These are phyloP conservation scores for Septoria petroselini DNA, from an alignment of 2,329 filamentous ascomycete genomes.

Conservation along the genomic window DNA sequence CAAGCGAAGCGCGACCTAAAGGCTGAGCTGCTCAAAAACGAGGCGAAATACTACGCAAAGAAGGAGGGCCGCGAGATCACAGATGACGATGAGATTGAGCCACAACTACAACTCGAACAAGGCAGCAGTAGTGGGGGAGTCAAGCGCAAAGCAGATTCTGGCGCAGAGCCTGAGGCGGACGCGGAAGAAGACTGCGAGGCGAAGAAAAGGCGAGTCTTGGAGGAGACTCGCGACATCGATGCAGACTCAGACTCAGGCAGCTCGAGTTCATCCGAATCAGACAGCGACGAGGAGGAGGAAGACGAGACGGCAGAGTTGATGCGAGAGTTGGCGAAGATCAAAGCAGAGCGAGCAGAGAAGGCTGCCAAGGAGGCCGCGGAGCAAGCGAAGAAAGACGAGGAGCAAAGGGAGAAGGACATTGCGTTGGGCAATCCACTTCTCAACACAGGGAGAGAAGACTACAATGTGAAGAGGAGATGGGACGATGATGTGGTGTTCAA, in stretches of 20 bases:
- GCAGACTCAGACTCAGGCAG: conserved; percentile 55
- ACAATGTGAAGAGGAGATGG: conserved; percentile 88
- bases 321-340: conserved; percentile 91
- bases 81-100: conserved; percentile 36
- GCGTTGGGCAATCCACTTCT: conserved; percentile 88
- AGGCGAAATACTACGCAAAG: conserved; percentile 84
- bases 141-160: conserved; percentile 61
- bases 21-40: conserved; percentile 83
- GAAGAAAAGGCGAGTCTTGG: conserved; percentile 81
- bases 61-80: conserved; percentile 60
- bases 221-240: conserved; percentile 84
- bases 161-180: conserved; percentile 37
- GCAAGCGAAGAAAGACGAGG: conserved; percentile 74
- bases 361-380: conserved; percentile 80
- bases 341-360: conserved; percentile 77
- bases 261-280: conserved; percentile 24
- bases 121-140: conserved; percentile 39
- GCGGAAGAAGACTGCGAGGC: conserved; percentile 67
- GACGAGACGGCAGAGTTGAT: conserved; percentile 84
- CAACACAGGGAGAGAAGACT: conserved; percentile 70
- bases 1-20: conserved; percentile 71
- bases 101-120: conserved; percentile 47
- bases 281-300: conserved; percentile 73
- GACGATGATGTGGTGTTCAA: conserved; percentile 99
- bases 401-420: conserved; percentile 81